phyloP scores from a whole-genome alignment of 371 early-diverging fungal genomes.

The Lichtheimia corymbifera region DNA sequence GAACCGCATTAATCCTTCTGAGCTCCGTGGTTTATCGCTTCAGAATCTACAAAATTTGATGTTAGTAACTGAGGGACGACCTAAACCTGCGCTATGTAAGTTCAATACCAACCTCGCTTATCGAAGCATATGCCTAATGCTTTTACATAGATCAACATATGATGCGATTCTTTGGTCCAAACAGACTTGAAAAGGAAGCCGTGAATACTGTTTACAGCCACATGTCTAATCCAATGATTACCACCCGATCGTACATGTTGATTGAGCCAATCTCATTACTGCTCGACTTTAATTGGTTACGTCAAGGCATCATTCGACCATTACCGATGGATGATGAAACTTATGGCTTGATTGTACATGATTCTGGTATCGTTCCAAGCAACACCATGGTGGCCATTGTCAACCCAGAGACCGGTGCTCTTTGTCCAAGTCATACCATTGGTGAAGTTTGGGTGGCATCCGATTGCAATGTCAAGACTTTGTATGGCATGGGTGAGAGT shows the following conservation, averaged over 20 bases:
- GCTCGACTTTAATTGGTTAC: conserved; percentile 63
- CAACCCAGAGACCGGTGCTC: conserved; percentile 67
- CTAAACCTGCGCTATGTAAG: conserved; percentile 60
- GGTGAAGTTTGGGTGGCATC: conserved; percentile 91
- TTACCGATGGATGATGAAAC: conserved; percentile 57
- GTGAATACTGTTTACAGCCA: conserved; percentile 78
- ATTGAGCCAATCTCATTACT: conserved; percentile 67
- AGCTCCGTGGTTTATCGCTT: conserved; percentile 49
- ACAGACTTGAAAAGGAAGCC: conserved; percentile 64
- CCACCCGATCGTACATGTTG: conserved; percentile 80
- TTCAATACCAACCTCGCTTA: conserved; percentile 11
- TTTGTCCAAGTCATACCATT: conserved; percentile 70
- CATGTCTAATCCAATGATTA: conserved; percentile 75
- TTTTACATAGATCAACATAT: conserved; percentile 35
- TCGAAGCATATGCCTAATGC: not conserved
- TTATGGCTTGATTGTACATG: conserved; percentile 66
- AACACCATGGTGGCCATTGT: conserved; percentile 87
- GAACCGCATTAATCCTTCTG: conserved; percentile 40
- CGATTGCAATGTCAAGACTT: conserved; percentile 58
- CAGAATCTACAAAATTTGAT: conserved; percentile 70
- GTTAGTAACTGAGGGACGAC: conserved; percentile 71
- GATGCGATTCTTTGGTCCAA: conserved; percentile 49
- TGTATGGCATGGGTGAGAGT: conserved; percentile 32
- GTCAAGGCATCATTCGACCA: conserved; percentile 66
- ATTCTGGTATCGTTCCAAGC: conserved; percentile 77